Percentiles rank a stretch among this genome's conserved stretches.
These are phyloP conservation scores for Apostasia ramifera DNA, from an alignment of 106 monocot genomes.

Conservation along the genomic window DNA sequence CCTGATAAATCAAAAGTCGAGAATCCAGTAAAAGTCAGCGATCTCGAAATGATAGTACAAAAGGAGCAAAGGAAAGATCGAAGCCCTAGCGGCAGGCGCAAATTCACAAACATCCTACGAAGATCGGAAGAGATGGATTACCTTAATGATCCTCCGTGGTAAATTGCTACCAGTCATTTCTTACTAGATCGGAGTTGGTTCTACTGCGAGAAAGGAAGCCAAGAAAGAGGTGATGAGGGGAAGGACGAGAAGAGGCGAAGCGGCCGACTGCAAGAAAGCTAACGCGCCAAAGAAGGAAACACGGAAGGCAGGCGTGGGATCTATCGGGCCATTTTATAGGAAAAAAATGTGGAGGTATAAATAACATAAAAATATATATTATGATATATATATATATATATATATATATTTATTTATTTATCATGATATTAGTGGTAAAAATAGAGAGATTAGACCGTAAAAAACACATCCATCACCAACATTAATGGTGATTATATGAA, in stretches of 20 bases:
- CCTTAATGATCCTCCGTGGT: conserved; percentile 98
- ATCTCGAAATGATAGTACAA: neutral
- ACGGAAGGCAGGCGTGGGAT: no score
- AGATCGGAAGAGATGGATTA: conserved; percentile 19
- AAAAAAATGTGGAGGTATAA: no score
- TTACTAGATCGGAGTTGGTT: neutral
- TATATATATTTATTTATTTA: no score
- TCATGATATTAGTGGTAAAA: no score
- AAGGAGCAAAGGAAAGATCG: neutral
- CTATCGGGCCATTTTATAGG: no score
- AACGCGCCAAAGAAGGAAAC: neutral
- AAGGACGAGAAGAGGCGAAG: neutral
- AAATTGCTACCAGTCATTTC: conserved; percentile 85
- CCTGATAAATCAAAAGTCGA: conserved; percentile 29
- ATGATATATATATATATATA: no score
- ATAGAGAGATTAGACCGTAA: no score
- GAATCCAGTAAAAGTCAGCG: conserved; percentile 3
- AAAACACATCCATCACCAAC: no score
- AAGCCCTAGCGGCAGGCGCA: neutral
- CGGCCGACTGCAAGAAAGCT: neutral
- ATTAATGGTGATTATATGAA: no score
- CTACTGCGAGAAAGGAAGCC: neutral
- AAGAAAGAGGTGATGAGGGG: neutral
- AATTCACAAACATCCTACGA: neutral
- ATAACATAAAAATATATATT: no score